Evolutionary conservation across 202 grass and related monocot genomes (phyloP), one percentile per base, ranked within the genome.

Genomic region (Elaeis oleifera): DNA sequence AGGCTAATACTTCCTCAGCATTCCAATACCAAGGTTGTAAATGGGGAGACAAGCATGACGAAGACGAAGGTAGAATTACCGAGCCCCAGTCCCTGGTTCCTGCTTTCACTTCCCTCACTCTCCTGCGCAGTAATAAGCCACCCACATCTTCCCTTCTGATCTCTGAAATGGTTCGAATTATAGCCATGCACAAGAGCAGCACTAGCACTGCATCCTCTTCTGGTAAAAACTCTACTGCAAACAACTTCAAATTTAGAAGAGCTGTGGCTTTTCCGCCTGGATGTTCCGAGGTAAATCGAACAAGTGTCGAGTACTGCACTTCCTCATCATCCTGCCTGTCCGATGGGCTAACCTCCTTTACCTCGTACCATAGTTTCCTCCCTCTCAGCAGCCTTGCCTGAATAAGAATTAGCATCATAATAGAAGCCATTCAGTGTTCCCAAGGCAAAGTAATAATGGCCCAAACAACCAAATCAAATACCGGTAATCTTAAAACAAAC

Each of bases 21-120:
- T 90, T 88, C 36, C 63, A 62, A 52, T 96, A 79, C 91, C 87
- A 90, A 3, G 84, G 87, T 49, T 89, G 81, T 68, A 88, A 66
- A 79, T 88, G 68, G 49, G 78, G 60, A 70, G 69, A 73, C 4
- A 52, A 73, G 39, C 9, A 55, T 5, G 62, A 81, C 71, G 76
- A 55, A 4, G 63, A 67, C 23, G 60, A 71, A 32, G 87, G 87
- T 51, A 90, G 82, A 32, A 83, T 64, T 17, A 88, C 49, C 0
- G 91, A 96, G 56, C 84, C 84, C 91, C 87, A 90, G 67, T 90
- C 91, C 69, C 70, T 87, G 49, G 71, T 61, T 49, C 91, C 91
- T 65, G 71, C 50, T 53, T 69, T 56, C 4, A 66, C 60, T 74
- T 90, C 87, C 53, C 59, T 26, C 68, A 89, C 73, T 81, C 91